Conservation (phyloP, 441 rosid species). For the Pelargonium exstipulatum region DNA sequence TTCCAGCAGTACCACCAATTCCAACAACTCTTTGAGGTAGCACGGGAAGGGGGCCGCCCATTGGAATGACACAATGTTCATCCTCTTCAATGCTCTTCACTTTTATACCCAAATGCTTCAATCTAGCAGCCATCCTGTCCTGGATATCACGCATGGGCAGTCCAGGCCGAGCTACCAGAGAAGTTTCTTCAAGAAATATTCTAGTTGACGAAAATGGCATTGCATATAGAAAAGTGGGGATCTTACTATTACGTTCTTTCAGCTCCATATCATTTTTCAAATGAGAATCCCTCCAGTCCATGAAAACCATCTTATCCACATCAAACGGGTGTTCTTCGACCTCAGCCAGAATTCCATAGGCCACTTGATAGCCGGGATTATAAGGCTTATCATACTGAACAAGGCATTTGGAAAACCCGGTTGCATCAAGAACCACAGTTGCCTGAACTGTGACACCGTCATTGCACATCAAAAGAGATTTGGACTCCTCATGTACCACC, state of each 20-base stretch:
- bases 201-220: constrained; percentile 77
- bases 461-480: constrained; percentile 68
- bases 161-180: constrained; percentile 85
- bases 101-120: constrained; percentile 71
- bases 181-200: constrained; percentile 91
- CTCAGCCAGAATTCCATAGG: constrained; percentile 86
- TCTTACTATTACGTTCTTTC: constrained; percentile 52
- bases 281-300: constrained; percentile 97
- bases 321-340: constrained; percentile 91
- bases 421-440: constrained; percentile 80
- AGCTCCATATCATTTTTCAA: constrained; percentile 38
- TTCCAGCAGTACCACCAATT: constrained; percentile 91
- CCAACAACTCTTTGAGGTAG: constrained; percentile 92
- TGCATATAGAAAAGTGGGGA: constrained; percentile 82
- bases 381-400: constrained; percentile 92
- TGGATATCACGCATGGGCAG: constrained; percentile 70
- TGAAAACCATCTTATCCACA: constrained; percentile 83
- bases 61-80: constrained; percentile 81
- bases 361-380: constrained; percentile 93
- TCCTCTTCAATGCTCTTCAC: constrained; percentile 87
- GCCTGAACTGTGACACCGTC: constrained; percentile 82
- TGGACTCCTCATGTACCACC: constrained; percentile 73
- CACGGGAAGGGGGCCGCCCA: constrained; percentile 95
- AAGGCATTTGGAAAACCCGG: constrained; percentile 89
- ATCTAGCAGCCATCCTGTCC: constrained; percentile 88